Conservation (phyloP, 768 basidiomycete species). For the Phallus indusiatus region DNA sequence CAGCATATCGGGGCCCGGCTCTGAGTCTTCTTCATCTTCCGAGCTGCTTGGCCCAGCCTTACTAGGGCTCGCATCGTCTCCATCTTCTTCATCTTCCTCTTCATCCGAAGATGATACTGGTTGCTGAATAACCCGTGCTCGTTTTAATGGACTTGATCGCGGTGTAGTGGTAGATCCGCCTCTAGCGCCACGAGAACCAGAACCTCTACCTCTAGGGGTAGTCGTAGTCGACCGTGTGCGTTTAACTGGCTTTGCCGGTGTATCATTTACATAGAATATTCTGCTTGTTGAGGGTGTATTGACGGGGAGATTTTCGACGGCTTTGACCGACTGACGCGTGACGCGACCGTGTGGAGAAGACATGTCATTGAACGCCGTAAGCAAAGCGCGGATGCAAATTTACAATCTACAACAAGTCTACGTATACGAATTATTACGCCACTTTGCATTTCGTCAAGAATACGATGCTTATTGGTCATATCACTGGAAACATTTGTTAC, state of each 20-base stretch:
- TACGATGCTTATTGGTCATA: neutral
- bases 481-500: neutral
- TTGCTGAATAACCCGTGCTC: neutral
- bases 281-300: neutral
- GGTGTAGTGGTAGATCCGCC: neutral
- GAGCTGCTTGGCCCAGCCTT: neutral
- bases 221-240: constrained; percentile 1
- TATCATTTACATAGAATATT: neutral
- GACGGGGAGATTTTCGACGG: neutral
- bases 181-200: neutral
- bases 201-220: neutral
- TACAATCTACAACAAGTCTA: too few relatives aligned
- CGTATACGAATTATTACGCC: too few relatives aligned
- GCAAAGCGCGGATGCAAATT: neutral
- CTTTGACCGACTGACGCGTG: constrained; percentile 5
- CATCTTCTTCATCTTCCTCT: neutral
- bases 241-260: neutral
- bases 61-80: neutral
- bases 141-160: neutral
- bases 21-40: neutral
- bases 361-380: neutral
- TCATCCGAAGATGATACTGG: neutral
- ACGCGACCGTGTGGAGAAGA: neutral
- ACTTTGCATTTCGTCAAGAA: neutral
- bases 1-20: neutral